Conservation (phyloP, 2,329 filamentous ascomycete species). For the Ophiocordyceps camponoti-floridani region DNA sequence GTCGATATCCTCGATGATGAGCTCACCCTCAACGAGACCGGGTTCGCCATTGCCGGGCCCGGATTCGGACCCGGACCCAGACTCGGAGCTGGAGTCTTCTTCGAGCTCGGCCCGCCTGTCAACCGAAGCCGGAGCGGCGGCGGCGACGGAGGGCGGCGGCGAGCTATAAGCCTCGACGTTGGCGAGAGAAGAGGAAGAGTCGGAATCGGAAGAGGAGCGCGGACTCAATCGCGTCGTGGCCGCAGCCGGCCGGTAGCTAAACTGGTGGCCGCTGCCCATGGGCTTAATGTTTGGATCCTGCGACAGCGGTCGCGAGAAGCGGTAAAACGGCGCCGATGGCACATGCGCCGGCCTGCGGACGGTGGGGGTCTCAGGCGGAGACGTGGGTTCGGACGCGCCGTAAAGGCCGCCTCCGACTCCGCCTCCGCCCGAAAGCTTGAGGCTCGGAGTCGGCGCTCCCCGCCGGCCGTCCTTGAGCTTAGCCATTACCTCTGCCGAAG, state of each 20-base stretch:
- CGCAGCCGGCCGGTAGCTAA: constrained; percentile 19
- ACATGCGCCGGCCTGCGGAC: constrained; percentile 8
- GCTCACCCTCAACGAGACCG: constrained; percentile 8
- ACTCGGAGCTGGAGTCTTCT: constrained; percentile 3
- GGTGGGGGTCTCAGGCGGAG: constrained; percentile 29
- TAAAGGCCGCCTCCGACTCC: constrained; percentile 5
- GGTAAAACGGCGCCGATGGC: constrained; percentile 14
- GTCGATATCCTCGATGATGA: constrained; percentile 29
- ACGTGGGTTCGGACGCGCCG: constrained; percentile 19
- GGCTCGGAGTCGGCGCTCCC: constrained; percentile 22
- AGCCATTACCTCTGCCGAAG: constrained; percentile 1
- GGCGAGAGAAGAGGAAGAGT: constrained; percentile 5
- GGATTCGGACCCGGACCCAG: not conserved
- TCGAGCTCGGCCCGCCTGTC: constrained; percentile 4
- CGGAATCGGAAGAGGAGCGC: constrained; percentile 12
- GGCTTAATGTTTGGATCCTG: constrained; percentile 24
- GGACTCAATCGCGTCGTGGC: constrained; percentile 18
- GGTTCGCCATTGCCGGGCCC: not conserved
- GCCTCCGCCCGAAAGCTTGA: constrained; percentile 13
- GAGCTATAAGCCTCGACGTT: not conserved
- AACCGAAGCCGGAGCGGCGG: not conserved
- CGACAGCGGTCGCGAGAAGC: constrained; percentile 11
- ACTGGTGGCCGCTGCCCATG: constrained; percentile 21
- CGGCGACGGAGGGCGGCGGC: not conserved
- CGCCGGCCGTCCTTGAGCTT: constrained; percentile 4